phyloP scores from a whole-genome alignment of 805 yeast species.

The Candida suzukii region DNA sequence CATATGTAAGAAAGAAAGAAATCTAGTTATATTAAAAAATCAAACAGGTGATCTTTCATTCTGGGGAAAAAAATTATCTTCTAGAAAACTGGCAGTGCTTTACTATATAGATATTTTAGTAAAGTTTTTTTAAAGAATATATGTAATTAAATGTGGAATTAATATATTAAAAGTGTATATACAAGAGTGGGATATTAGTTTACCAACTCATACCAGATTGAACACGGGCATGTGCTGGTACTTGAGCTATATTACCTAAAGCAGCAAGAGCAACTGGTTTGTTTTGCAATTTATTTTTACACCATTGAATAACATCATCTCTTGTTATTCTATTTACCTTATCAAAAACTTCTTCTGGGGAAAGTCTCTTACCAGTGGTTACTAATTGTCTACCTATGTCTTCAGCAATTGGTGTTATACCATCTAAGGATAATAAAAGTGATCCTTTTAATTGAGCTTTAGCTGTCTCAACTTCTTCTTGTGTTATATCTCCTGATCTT shows the following conservation, averaged over 20 bases:
- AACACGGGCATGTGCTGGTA: conserved; percentile 64
- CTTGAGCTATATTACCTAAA: conserved; percentile 67
- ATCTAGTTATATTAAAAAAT: too few relatives aligned
- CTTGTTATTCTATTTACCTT: conserved; percentile 73
- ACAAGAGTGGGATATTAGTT: too few relatives aligned
- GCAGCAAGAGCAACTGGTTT: conserved; percentile 91
- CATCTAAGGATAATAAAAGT: conserved; percentile 80
- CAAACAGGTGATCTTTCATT: too few relatives aligned
- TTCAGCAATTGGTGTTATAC: conserved; percentile 93
- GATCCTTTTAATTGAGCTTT: conserved; percentile 94
- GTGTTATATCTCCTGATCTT: conserved; percentile 67
- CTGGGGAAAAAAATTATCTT: too few relatives aligned
- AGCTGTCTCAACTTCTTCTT: conserved; percentile 86
- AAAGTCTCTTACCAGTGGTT: conserved; percentile 76
- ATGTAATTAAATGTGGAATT: too few relatives aligned
- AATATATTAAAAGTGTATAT: too few relatives aligned
- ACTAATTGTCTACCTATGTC: conserved; percentile 97
- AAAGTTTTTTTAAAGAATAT: too few relatives aligned
- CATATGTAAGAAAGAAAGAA: too few relatives aligned
- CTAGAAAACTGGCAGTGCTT: too few relatives aligned
- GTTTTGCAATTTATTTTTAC: conserved; percentile 67
- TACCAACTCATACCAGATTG: conserved; percentile 23
- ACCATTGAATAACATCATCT: conserved; percentile 82
- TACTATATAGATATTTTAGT: too few relatives aligned
- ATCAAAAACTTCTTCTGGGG: conserved; percentile 68